Evolutionary conservation across 2,329 filamentous ascomycete species (phyloP).

Genomic region (Coniochaeta hoffmannii): DNA sequence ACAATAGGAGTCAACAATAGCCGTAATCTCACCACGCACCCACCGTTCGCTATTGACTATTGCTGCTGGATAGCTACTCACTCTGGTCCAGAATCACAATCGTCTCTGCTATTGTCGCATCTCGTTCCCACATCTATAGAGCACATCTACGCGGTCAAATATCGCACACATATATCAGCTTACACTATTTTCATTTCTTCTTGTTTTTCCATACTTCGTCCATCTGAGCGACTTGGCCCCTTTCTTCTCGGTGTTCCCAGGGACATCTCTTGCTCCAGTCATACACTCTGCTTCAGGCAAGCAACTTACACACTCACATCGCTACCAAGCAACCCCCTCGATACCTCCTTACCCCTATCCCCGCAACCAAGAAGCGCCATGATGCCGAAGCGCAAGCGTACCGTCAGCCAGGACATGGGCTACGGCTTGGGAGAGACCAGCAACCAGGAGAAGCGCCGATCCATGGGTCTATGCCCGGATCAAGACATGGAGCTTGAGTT

Average conservation of each 20-base stretch:
- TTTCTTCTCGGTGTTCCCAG: background rate
- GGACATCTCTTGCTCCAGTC: background rate
- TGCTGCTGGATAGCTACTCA: slow-evolving; percentile 5
- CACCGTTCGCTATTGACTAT: background rate
- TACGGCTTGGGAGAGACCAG: background rate
- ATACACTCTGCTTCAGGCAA: background rate
- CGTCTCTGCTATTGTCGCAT: background rate
- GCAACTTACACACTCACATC: background rate
- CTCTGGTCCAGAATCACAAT: background rate
- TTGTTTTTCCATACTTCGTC: background rate
- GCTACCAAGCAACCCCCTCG: background rate
- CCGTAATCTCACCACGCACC: background rate
- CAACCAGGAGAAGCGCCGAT: background rate
- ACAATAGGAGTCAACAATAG: slow-evolving; percentile 1
- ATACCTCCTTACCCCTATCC: background rate
- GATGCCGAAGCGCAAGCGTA: background rate
- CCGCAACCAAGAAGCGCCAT: background rate
- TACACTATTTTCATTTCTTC: background rate
- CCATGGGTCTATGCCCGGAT: background rate
- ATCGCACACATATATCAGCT: background rate
- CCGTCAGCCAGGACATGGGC: background rate
- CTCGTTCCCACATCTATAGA: background rate
- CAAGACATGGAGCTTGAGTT: background rate
- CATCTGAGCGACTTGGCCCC: background rate
- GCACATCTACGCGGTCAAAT: background rate